A percentile compares a stretch with the other conserved stretches of the same genome.
These are phyloP conservation scores for Galerina marginata DNA, from an alignment of 768 basidiomycete species.

Conservation along the genomic window DNA sequence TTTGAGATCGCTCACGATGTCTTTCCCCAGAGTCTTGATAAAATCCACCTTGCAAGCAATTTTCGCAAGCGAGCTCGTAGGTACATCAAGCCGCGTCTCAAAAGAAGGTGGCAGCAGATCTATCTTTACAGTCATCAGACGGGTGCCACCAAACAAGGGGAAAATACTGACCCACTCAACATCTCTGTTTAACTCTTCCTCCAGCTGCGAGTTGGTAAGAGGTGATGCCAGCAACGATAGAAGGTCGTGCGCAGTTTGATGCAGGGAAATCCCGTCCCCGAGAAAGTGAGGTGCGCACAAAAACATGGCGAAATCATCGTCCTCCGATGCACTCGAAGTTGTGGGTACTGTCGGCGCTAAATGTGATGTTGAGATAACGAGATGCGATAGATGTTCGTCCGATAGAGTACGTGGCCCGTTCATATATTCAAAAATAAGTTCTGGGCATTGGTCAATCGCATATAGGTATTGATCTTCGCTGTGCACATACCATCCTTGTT, in stretches of 20 bases:
- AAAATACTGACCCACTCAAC: constrained; percentile 1
- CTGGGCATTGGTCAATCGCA: background rate
- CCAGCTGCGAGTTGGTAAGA: background rate
- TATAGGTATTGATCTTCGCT: constrained; percentile 14
- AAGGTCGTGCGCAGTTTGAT: constrained; percentile 5
- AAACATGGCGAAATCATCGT: background rate
- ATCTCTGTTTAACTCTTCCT: background rate
- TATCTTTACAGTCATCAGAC: background rate
- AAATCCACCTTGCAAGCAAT: constrained; percentile 57
- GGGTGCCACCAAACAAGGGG: background rate
- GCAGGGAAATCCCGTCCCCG: constrained; percentile 10
- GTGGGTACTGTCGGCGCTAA: background rate
- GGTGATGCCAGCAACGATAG: constrained; percentile 1
- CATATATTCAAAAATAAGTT: constrained; percentile 10
- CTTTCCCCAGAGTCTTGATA: constrained; percentile 45
- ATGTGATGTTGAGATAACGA: background rate
- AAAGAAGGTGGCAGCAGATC: constrained; percentile 28
- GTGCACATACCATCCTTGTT: background rate
- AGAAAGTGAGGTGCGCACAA: constrained; percentile 14
- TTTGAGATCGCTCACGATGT: constrained; percentile 40
- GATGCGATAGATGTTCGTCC: background rate
- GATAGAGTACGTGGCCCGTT: constrained; percentile 7
- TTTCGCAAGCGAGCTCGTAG: constrained; percentile 25
- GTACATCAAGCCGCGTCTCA: constrained; percentile 31
- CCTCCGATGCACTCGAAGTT: background rate